A percentile compares a stretch with the other conserved stretches of the same genome.
phyloP scores from a whole-genome alignment of 2,329 filamentous ascomycete species.

The Microdochium nivale region DNA sequence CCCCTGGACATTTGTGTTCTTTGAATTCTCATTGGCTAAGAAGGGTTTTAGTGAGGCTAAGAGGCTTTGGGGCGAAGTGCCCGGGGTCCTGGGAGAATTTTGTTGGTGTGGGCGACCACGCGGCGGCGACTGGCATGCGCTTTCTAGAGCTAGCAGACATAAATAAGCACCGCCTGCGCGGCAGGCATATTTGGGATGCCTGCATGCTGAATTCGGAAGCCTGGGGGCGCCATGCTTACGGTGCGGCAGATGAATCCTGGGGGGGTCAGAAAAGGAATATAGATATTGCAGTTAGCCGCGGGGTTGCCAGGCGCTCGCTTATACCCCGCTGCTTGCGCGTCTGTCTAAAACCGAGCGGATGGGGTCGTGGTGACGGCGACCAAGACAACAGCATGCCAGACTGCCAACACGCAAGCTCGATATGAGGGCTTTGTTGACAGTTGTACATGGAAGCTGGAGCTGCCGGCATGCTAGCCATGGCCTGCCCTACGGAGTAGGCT shows the following conservation, averaged over 20 bases:
- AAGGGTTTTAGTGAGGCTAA: neutral
- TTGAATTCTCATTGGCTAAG: neutral
- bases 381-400: too few relatives aligned
- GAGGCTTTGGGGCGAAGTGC: neutral
- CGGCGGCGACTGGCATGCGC: neutral
- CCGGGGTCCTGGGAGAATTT: neutral
- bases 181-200: neutral
- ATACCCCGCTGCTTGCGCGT: neutral
- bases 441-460: too few relatives aligned
- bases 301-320: neutral
- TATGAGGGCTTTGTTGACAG: too few relatives aligned
- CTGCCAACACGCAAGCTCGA: too few relatives aligned
- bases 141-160: neutral
- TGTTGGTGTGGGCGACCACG: neutral
- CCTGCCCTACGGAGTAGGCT: too few relatives aligned
- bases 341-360: neutral
- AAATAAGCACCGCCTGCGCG: neutral
- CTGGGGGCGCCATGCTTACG: neutral
- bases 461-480: too few relatives aligned
- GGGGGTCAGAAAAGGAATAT: neutral
- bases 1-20: neutral
- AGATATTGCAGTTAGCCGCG: neutral
- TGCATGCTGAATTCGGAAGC: neutral
- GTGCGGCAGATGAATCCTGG: neutral
- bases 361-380: neutral